Percentiles rank a stretch among this genome's conserved stretches.
Evolutionary conservation across 2,329 filamentous ascomycete species (phyloP).

Genomic region (Calcarisporium arbuscula): DNA sequence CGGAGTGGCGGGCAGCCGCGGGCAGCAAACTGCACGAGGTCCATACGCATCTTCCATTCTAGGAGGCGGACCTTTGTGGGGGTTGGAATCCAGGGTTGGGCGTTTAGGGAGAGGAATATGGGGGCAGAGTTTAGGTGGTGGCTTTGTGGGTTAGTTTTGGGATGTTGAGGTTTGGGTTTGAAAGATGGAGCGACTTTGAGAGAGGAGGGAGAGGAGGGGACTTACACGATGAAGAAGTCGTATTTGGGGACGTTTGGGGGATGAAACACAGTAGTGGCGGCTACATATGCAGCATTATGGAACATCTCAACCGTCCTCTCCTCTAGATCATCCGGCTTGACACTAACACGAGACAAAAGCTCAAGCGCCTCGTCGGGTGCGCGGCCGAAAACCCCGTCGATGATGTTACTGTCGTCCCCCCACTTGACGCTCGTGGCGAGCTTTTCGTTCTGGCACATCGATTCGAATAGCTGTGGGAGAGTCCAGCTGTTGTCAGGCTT

Average conservation of each 20-base stretch:
- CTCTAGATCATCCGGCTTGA: conserved; percentile 50
- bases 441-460: conserved; percentile 43
- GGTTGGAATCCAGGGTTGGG: conserved; percentile 52
- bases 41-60: conserved; percentile 74
- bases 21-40: conserved; percentile 68
- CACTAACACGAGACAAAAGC: conserved; percentile 52
- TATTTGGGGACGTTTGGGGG: conserved; percentile 62
- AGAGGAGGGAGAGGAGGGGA: not conserved
- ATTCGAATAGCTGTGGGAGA: conserved; percentile 52
- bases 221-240: conserved; percentile 69
- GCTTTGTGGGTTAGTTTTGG: conserved; percentile 33
- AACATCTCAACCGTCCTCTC: conserved; percentile 58
- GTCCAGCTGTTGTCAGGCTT: too few relatives aligned
- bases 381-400: conserved; percentile 60
- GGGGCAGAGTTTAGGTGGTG: conserved; percentile 67
- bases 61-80: conserved; percentile 62
- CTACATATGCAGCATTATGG: conserved; percentile 49
- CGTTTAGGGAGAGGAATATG: conserved; percentile 67
- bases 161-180: not conserved
- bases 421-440: conserved; percentile 42
- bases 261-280: conserved; percentile 51
- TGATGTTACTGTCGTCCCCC: conserved; percentile 57
- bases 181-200: not conserved
- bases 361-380: conserved; percentile 58
- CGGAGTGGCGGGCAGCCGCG: conserved; percentile 56